Evolutionary conservation across 2,329 filamentous ascomycete genomes (phyloP).

Genomic region (Rhynchosporium secalis): DNA sequence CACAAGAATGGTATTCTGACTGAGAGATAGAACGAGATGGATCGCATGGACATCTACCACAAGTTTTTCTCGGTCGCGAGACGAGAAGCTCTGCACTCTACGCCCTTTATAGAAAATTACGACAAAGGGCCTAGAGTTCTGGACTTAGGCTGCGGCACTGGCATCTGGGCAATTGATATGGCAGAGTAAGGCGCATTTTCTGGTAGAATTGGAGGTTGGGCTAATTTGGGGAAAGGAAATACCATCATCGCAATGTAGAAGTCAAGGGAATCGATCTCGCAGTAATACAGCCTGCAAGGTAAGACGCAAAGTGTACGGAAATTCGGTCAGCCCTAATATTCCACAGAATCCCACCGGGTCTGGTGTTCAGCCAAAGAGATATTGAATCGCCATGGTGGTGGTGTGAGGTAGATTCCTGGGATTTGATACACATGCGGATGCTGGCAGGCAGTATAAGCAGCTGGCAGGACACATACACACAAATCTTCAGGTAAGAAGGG

Average conservation of each 20-base stretch:
- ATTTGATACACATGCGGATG: conserved; percentile 82
- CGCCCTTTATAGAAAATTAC: conserved; percentile 37
- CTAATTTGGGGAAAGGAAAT: conserved; percentile 45
- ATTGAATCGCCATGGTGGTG: conserved; percentile 72
- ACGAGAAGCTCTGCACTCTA: conserved; percentile 48
- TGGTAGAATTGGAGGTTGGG: background rate
- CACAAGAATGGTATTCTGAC: conserved; percentile 19
- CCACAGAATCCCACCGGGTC: conserved; percentile 67
- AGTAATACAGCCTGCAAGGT: conserved; percentile 59
- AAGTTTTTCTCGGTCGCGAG: conserved; percentile 70
- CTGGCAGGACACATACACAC: conserved; percentile 74
- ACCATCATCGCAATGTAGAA: conserved; percentile 50
- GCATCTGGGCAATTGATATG: conserved; percentile 89
- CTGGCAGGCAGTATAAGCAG: conserved; percentile 74
- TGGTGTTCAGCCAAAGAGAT: conserved; percentile 70
- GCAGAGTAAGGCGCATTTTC: conserved; percentile 60
- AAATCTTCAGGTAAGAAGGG: conserved; percentile 60
- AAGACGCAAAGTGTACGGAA: conserved; percentile 30
- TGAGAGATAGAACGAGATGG: conserved; percentile 61
- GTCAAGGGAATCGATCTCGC: conserved; percentile 63
- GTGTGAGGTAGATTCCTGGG: conserved; percentile 46
- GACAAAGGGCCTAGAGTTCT: conserved; percentile 48
- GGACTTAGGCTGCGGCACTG: conserved; percentile 81
- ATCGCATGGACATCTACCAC: conserved; percentile 80
- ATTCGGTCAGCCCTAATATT: background rate